Percentiles rank a stretch among this genome's conserved stretches.
phyloP scores from a whole-genome alignment of 768 basidiomycete genomes.

The Postia placenta region DNA sequence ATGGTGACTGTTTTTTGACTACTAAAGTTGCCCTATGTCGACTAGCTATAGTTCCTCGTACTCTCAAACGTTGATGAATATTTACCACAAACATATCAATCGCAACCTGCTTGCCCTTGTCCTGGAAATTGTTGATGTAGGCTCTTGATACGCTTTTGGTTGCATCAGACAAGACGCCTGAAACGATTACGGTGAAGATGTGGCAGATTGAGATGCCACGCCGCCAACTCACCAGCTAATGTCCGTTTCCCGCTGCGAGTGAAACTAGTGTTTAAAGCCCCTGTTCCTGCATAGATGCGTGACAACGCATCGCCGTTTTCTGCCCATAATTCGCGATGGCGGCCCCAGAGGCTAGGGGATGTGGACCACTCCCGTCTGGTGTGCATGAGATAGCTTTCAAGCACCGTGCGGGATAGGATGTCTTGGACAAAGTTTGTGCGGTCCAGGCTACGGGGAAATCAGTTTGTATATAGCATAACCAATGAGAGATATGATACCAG shows the following conservation, averaged over 20 bases:
- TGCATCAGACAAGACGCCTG: slow-evolving; percentile 90
- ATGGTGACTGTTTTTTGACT: slow-evolving; percentile 85
- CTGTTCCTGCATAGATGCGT: slow-evolving; percentile 90
- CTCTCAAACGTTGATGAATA: background rate
- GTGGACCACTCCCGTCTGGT: slow-evolving; percentile 73
- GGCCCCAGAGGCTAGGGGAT: slow-evolving; percentile 66
- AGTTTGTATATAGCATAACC: background rate
- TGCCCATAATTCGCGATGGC: slow-evolving; percentile 94
- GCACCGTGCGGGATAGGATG: slow-evolving; percentile 74
- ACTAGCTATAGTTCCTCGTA: background rate
- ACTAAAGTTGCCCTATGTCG: slow-evolving; percentile 79
- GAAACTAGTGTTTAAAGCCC: slow-evolving; percentile 92
- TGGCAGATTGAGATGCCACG: background rate
- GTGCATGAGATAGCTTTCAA: slow-evolving; percentile 79
- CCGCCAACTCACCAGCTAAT: slow-evolving; percentile 58
- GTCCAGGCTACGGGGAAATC: slow-evolving; percentile 59
- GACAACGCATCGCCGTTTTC: slow-evolving; percentile 93
- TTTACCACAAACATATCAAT: slow-evolving; percentile 93
- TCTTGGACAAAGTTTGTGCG: slow-evolving; percentile 98
- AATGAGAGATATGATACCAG: slow-evolving; percentile 51
- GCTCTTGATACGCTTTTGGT: slow-evolving; percentile 94
- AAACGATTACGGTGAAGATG: slow-evolving; percentile 1
- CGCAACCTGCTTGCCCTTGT: slow-evolving; percentile 87
- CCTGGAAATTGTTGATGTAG: slow-evolving; percentile 97
- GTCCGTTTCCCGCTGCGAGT: slow-evolving; percentile 94